Conservation (phyloP, 495 filamentous ascomycete genomes). For the Trichocladium antarcticum region DNA sequence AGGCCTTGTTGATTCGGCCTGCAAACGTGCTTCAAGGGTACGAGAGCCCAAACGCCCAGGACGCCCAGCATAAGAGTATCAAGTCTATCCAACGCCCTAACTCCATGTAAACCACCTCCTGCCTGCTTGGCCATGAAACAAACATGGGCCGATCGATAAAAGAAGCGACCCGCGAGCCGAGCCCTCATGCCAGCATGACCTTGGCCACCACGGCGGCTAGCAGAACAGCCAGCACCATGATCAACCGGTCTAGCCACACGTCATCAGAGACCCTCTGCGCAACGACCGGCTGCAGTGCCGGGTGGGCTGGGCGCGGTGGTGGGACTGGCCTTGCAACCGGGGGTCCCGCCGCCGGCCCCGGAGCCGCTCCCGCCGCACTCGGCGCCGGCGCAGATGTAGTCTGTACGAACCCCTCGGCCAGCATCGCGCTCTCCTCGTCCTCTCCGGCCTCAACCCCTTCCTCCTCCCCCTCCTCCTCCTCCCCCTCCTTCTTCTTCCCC, state of each 20-base stretch:
- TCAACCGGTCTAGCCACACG: constrained; percentile 50
- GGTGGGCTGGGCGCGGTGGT: constrained; percentile 23
- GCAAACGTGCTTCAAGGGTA: neutral
- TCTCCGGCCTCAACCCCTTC: constrained; percentile 15
- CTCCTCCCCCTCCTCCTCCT: constrained; percentile 5
- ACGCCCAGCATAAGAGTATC: too few species aligned
- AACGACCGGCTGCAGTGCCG: constrained; percentile 16
- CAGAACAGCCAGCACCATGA: constrained; percentile 41
- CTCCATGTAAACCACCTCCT: neutral
- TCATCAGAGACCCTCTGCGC: constrained; percentile 11
- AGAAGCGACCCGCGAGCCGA: neutral
- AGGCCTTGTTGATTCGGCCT: neutral
- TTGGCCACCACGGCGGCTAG: constrained; percentile 45
- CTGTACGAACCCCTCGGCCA: constrained; percentile 42
- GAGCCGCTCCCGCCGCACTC: constrained; percentile 3
- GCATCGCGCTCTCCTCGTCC: constrained; percentile 30
- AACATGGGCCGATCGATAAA: too few species aligned
- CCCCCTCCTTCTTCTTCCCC: constrained; percentile 22
- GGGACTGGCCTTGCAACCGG: constrained; percentile 6
- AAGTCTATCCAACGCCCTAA: neutral
- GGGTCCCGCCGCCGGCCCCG: constrained; percentile 18
- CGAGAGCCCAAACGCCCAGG: too few species aligned
- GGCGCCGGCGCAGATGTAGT: constrained; percentile 30
- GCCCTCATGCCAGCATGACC: constrained; percentile 25
- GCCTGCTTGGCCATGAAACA: too few species aligned